phyloP scores from a whole-genome alignment of 192 early-diverging fungal genomes.

The Chytriomyces confervae region DNA sequence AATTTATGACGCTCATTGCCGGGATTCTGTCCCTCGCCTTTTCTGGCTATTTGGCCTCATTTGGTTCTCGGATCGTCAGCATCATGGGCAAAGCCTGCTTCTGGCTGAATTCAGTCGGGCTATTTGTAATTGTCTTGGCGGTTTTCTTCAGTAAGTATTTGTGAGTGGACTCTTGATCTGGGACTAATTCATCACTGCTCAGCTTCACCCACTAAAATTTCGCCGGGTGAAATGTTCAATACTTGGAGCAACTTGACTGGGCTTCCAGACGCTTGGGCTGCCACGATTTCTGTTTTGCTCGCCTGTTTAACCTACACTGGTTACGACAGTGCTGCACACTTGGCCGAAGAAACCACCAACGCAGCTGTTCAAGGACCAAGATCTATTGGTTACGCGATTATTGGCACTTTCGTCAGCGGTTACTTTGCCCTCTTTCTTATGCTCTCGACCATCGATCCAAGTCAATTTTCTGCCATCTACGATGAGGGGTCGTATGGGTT shows the following conservation, averaged over 20 bases:
- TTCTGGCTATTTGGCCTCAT: neutral
- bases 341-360: conserved; percentile 27
- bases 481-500: neutral
- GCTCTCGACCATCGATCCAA: conserved; percentile 19
- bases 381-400: conserved; percentile 9
- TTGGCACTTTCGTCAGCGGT: conserved; percentile 15
- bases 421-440: conserved; percentile 20
- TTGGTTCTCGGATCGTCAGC: neutral
- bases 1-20: conserved; percentile 14
- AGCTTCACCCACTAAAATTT: conserved; percentile 1
- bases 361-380: conserved; percentile 2
- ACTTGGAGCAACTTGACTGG: conserved; percentile 26
- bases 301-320: conserved; percentile 26
- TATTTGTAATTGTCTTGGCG: neutral
- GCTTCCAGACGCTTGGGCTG: conserved; percentile 16
- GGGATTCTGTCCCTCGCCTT: neutral
- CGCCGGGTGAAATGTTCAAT: neutral
- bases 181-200: neutral
- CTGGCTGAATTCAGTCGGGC: conserved; percentile 22
- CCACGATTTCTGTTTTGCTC: conserved; percentile 8
- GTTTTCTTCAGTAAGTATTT: conserved; percentile 11
- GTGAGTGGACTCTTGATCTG: neutral
- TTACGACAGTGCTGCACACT: conserved; percentile 21
- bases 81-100: conserved; percentile 15
- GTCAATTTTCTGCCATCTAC: neutral